Evolutionary conservation across 2,329 filamentous ascomycete genomes (phyloP).

Genomic region (Ceratocystis ficicola): DNA sequence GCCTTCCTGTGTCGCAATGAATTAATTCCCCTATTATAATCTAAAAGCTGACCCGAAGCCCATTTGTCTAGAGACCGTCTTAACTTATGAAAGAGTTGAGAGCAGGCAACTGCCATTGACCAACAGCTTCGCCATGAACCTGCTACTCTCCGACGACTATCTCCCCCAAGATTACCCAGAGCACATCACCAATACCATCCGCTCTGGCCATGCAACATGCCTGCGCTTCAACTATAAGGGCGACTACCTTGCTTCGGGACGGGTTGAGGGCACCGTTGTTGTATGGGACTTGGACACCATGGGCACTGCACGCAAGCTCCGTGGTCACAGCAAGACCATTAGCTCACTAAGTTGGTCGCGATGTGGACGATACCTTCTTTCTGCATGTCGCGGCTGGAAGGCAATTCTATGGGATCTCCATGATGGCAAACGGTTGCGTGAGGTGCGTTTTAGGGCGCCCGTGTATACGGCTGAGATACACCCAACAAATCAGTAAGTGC

Average conservation of each 20-base stretch:
- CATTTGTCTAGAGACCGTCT: not conserved
- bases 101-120: not conserved
- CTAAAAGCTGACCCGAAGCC: not conserved
- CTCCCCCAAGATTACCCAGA: slow-evolving; percentile 76
- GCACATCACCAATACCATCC: slow-evolving; percentile 74
- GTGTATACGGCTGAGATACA: slow-evolving; percentile 95
- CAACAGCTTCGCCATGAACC: slow-evolving; percentile 38
- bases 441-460: slow-evolving; percentile 81
- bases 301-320: slow-evolving; percentile 85
- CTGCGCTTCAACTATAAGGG: slow-evolving; percentile 86
- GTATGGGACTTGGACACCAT: slow-evolving; percentile 97
- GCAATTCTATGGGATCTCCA: slow-evolving; percentile 88
- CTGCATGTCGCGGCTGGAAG: slow-evolving; percentile 91
- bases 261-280: slow-evolving; percentile 86
- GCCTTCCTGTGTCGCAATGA: slow-evolving; percentile 19
- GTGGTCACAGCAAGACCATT: slow-evolving; percentile 85
- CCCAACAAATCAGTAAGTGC: slow-evolving; percentile 64
- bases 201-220: slow-evolving; percentile 54
- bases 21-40: not conserved
- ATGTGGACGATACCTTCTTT: slow-evolving; percentile 81
- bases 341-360: slow-evolving; percentile 92
- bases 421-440: slow-evolving; percentile 57
- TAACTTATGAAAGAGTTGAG: not conserved
- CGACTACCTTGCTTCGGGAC: slow-evolving; percentile 86
- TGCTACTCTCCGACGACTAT: slow-evolving; percentile 50